phyloP scores from a whole-genome alignment of 441 rosid species.

The Adansonia madagascariensis region DNA sequence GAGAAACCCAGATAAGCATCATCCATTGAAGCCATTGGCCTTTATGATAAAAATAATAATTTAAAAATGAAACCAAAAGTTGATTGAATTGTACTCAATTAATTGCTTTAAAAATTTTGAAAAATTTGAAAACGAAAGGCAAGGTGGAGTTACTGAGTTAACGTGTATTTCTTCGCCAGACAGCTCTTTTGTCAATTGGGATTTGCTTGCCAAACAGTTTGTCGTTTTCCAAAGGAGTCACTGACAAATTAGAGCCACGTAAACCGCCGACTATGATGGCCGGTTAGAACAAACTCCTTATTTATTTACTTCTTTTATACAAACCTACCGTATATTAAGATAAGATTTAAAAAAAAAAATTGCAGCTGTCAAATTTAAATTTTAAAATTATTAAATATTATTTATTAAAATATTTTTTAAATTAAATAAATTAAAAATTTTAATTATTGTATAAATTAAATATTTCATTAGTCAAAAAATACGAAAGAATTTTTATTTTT shows the following conservation, averaged over 20 bases:
- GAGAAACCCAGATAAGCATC: constrained; percentile 8
- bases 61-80: neutral
- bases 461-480: too few relatives aligned
- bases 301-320: too few relatives aligned
- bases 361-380: too few relatives aligned
- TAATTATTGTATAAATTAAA: too few relatives aligned
- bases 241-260: neutral
- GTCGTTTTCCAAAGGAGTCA: neutral
- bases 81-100: neutral
- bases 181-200: neutral
- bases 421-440: too few relatives aligned
- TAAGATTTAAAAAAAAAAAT: too few relatives aligned
- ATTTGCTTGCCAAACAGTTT: neutral
- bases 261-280: too few relatives aligned
- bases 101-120: neutral
- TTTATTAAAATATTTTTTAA: too few relatives aligned
- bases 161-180: neutral
- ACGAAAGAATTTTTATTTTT: too few relatives aligned
- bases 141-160: neutral
- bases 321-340: too few relatives aligned
- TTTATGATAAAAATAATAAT: neutral
- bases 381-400: too few relatives aligned
- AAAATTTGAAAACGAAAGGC: neutral
- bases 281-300: neutral
- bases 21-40: neutral